phyloP scores from a whole-genome alignment of 2,329 filamentous ascomycete genomes.

The Colletotrichum sp. region DNA sequence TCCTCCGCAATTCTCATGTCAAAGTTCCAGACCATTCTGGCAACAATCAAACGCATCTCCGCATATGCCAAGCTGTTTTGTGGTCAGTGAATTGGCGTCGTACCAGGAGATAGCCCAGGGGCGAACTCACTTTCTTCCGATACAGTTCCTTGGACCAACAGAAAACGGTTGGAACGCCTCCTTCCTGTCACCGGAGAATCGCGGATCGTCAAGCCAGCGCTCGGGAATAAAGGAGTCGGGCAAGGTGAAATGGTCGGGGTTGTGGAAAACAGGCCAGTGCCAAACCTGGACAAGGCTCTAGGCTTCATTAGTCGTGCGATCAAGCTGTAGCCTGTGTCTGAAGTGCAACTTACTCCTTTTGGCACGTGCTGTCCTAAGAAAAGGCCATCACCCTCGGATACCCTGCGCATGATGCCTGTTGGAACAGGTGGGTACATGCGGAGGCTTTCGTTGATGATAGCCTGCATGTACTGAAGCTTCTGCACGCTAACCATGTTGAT shows the following conservation, averaged over 20 bases:
- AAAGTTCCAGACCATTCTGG: slow-evolving; percentile 50
- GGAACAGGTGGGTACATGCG: slow-evolving; percentile 37
- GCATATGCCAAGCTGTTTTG: slow-evolving; percentile 43
- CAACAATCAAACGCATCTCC: slow-evolving; percentile 54
- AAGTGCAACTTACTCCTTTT: slow-evolving; percentile 27
- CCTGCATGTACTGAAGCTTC: slow-evolving; percentile 36
- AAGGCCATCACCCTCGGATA: slow-evolving; percentile 27
- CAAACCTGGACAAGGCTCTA: slow-evolving; percentile 19
- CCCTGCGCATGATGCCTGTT: neutral
- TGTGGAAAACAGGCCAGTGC: slow-evolving; percentile 35
- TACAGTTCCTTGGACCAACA: slow-evolving; percentile 52
- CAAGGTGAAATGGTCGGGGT: slow-evolving; percentile 31
- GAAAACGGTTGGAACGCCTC: slow-evolving; percentile 53
- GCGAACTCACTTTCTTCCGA: slow-evolving; percentile 50
- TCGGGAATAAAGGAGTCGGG: slow-evolving; percentile 48
- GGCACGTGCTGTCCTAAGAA: slow-evolving; percentile 36
- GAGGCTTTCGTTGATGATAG: slow-evolving; percentile 41
- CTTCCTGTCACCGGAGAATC: slow-evolving; percentile 37
- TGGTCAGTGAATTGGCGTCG: neutral
- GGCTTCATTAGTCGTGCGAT: neutral
- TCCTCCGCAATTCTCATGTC: slow-evolving; percentile 43
- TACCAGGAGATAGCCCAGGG: slow-evolving; percentile 28
- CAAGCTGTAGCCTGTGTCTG: neutral
- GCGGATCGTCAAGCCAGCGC: slow-evolving; percentile 38
- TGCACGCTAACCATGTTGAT: slow-evolving; percentile 33